These are phyloP conservation scores for Ramichloridium luteum DNA, from an alignment of 2,329 filamentous ascomycete genomes.

Conservation along the genomic window DNA sequence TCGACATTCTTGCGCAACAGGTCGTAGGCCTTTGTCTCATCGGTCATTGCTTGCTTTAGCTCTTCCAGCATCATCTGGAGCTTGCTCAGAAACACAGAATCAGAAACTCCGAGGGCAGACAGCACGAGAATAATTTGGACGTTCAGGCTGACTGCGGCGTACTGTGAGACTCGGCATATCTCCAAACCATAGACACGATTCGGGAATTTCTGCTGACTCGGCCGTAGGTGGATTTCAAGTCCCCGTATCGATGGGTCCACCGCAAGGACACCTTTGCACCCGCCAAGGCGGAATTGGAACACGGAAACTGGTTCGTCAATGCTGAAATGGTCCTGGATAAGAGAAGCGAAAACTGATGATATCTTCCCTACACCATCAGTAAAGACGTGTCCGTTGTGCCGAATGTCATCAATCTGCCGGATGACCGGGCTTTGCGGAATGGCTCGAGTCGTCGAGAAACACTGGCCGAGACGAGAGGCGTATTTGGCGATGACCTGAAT, in stretches of 20 bases:
- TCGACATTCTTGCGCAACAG: conserved; percentile 69
- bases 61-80: conserved; percentile 54
- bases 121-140: conserved; percentile 83
- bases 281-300: conserved; percentile 84
- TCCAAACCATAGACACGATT: conserved; percentile 62
- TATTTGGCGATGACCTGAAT: conserved; percentile 82
- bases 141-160: conserved; percentile 69
- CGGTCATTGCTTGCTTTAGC: conserved; percentile 57
- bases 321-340: conserved; percentile 60
- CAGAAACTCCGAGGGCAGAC: conserved; percentile 60
- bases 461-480: conserved; percentile 80
- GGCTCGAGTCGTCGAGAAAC: conserved; percentile 82
- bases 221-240: conserved; percentile 63
- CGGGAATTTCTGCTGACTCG: conserved; percentile 79
- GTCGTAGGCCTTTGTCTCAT: conserved; percentile 50
- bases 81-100: conserved; percentile 53
- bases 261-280: conserved; percentile 79
- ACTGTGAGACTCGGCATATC: conserved; percentile 69
- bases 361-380: conserved; percentile 91
- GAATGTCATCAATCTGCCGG: conserved; percentile 55
- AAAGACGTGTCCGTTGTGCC: conserved; percentile 58
- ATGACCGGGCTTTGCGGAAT: conserved; percentile 50
- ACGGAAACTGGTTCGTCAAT: conserved; percentile 59
- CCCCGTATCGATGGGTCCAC: conserved; percentile 52
- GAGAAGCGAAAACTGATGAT: conserved; percentile 61